Percentiles rank a stretch among this genome's conserved stretches.
phyloP scores from a whole-genome alignment of 2,329 filamentous ascomycete genomes.

The Fusarium xylarioides region DNA sequence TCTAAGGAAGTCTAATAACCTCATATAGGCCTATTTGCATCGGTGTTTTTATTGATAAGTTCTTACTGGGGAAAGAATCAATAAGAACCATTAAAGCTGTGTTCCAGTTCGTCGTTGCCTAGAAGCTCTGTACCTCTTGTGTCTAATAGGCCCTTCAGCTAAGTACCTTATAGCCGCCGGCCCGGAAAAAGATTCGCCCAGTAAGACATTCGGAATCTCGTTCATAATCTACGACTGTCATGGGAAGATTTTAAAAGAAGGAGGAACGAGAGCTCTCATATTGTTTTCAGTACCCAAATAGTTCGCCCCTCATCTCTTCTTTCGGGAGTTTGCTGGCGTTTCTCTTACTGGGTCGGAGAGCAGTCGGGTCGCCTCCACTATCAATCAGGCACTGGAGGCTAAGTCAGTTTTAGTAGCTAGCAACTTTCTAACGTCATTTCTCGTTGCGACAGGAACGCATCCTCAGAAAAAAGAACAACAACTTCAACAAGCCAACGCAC shows the following conservation, averaged over 20 bases:
- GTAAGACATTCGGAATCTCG: neutral
- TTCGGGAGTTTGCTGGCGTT: neutral
- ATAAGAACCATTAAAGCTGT: neutral
- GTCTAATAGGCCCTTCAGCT: neutral
- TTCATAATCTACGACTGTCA: neutral
- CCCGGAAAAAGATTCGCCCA: neutral
- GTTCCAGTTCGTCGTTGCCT: neutral
- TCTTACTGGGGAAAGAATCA: neutral
- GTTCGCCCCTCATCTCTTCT: neutral
- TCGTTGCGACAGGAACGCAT: neutral
- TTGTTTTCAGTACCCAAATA: neutral
- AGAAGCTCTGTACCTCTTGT: neutral
- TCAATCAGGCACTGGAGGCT: neutral
- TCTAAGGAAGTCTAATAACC: too few relatives aligned
- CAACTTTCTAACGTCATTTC: neutral
- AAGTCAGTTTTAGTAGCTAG: neutral
- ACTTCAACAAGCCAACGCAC: neutral
- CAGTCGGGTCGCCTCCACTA: neutral
- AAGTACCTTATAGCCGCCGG: neutral
- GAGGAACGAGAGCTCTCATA: neutral
- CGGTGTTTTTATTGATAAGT: neutral
- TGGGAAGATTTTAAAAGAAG: too few relatives aligned
- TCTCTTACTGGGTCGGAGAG: neutral
- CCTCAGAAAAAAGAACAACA: neutral
- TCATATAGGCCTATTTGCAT: neutral